Conservation (phyloP, 306 rosid genomes). For the Prunus armeniaca region DNA sequence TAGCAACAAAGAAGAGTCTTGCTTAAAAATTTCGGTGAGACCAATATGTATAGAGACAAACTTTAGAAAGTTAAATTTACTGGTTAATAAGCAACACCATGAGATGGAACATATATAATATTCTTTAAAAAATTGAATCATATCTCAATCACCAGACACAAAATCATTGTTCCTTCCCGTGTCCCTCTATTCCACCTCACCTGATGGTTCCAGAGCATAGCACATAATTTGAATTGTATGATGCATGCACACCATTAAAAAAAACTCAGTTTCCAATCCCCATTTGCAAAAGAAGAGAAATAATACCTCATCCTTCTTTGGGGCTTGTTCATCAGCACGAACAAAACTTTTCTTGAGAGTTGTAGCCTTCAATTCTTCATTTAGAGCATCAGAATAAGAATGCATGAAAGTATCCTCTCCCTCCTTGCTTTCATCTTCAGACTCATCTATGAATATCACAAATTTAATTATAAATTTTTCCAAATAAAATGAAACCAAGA, state of each 20-base stretch:
- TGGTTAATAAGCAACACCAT: constrained; percentile 12
- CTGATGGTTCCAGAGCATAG: background rate
- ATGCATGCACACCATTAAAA: background rate
- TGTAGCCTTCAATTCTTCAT: constrained; percentile 62
- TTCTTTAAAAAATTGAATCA: too few species aligned
- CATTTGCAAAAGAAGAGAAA: background rate
- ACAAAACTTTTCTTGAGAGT: constrained; percentile 79
- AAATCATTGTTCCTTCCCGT: background rate
- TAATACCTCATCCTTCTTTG: constrained; percentile 69
- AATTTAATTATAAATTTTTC: constrained; percentile 15
- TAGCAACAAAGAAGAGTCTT: background rate
- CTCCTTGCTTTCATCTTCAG: constrained; percentile 54
- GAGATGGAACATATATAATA: background rate
- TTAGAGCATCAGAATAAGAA: constrained; percentile 74
- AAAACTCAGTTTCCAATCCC: background rate
- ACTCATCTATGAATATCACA: constrained; percentile 52
- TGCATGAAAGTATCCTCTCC: constrained; percentile 54
- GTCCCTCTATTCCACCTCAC: background rate
- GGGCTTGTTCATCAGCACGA: constrained; percentile 66
- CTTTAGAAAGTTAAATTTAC: background rate
- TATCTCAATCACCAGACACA: background rate
- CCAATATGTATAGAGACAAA: background rate
- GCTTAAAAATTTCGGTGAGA: background rate
- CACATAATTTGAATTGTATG: background rate
- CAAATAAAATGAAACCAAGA: constrained; percentile 1